Conservation (phyloP, 73 alveolate species). For the Stentor roeselii region DNA sequence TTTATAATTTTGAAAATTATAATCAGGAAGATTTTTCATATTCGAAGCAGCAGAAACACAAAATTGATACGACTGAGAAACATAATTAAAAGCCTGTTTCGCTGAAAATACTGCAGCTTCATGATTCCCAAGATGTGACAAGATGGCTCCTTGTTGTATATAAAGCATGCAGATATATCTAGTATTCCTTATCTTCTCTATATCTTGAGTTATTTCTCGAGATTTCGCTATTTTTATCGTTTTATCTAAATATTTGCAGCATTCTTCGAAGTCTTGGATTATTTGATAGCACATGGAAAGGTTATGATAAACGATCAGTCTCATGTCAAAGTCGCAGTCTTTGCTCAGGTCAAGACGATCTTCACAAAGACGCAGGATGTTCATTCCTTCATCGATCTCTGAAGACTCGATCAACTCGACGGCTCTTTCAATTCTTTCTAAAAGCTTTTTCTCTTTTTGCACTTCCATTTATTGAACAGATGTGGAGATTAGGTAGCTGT, state of each 20-base stretch:
- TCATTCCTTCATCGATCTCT: neutral
- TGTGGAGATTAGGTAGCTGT: too few species aligned
- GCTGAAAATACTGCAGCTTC: conserved; percentile 81
- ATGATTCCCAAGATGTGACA: conserved; percentile 72
- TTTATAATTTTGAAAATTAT: conserved; percentile 8
- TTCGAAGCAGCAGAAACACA: conserved; percentile 40
- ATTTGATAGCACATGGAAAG: conserved; percentile 38
- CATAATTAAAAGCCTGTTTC: conserved; percentile 68
- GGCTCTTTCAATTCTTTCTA: neutral
- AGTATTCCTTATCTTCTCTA: conserved; percentile 58
- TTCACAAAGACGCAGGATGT: neutral
- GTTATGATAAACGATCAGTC: neutral
- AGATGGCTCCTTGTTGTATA: conserved; percentile 87
- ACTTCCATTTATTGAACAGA: conserved; percentile 1
- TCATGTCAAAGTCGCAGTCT: neutral
- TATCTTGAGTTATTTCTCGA: neutral
- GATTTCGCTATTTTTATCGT: conserved; percentile 37
- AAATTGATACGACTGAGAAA: conserved; percentile 69
- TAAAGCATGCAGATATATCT: conserved; percentile 79
- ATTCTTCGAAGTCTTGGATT: conserved; percentile 63
- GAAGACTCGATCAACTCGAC: neutral
- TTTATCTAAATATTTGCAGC: conserved; percentile 66
- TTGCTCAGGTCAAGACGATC: neutral
- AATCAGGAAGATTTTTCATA: conserved; percentile 37
- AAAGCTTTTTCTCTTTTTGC: neutral